Percentiles rank a stretch among this genome's conserved stretches.
These are phyloP conservation scores for Neltuma alba DNA, from an alignment of 306 rosid genomes.

Conservation along the genomic window DNA sequence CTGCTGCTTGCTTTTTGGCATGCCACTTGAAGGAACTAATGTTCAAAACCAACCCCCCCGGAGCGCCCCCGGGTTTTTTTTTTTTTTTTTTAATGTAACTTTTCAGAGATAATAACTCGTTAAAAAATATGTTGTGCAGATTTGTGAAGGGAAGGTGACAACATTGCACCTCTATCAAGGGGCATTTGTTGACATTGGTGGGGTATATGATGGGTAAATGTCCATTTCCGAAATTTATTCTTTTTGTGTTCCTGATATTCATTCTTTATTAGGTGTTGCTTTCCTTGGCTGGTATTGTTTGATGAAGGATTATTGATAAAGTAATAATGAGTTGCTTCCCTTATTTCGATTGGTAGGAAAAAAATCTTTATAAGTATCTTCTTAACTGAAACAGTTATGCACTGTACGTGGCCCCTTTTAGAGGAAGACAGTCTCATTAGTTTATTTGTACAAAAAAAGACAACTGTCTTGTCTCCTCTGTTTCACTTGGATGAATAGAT, in stretches of 20 bases:
- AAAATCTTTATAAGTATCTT: slow-evolving; percentile 14
- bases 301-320: slow-evolving; percentile 26
- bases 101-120: background rate
- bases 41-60: too few relatives aligned
- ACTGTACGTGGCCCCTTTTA: background rate
- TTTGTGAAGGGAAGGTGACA: slow-evolving; percentile 85
- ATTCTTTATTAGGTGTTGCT: slow-evolving; percentile 26
- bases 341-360: slow-evolving; percentile 13
- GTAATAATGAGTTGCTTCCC: slow-evolving; percentile 22
- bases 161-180: slow-evolving; percentile 93
- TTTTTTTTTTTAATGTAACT: too few relatives aligned
- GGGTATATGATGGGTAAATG: slow-evolving; percentile 88
- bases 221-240: slow-evolving; percentile 15
- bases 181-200: slow-evolving; percentile 98
- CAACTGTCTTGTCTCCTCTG: slow-evolving; percentile 6
- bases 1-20: background rate
- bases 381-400: slow-evolving; percentile 24
- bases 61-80: too few relatives aligned
- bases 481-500: background rate
- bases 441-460: slow-evolving; percentile 29
- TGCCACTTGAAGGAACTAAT: slow-evolving; percentile 15
- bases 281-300: slow-evolving; percentile 23
- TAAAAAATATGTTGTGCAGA: slow-evolving; percentile 54
- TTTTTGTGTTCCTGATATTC: slow-evolving; percentile 20
- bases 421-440: background rate